A percentile compares a stretch with the other conserved stretches of the same genome.
Evolutionary conservation across 495 filamentous ascomycete species (phyloP).

Genomic region (Tuber microsphaerosporum): DNA sequence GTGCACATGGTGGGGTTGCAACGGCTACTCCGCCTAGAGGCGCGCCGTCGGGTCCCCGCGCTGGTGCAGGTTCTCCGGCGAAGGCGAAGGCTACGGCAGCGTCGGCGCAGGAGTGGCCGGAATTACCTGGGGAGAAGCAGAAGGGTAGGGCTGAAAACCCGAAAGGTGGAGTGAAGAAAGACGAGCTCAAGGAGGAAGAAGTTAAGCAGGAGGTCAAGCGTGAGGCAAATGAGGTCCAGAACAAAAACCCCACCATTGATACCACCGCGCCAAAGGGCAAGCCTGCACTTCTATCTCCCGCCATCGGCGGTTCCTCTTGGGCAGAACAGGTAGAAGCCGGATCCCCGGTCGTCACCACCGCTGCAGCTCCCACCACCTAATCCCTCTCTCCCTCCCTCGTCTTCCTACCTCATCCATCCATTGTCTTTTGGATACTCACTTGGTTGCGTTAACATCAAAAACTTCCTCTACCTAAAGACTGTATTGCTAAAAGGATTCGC

Average conservation of each 20-base stretch:
- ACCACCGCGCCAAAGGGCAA: background rate
- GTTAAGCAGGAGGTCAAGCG: background rate
- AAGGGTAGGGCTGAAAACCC: background rate
- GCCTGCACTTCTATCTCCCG: constrained; percentile 27
- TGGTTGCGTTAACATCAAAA: background rate
- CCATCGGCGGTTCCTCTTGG: constrained; percentile 34
- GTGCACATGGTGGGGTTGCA: constrained; percentile 28
- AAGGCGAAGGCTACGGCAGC: constrained; percentile 3
- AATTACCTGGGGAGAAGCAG: constrained; percentile 7
- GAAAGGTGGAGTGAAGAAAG: background rate
- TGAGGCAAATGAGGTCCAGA: constrained; percentile 2
- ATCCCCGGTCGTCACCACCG: constrained; percentile 8
- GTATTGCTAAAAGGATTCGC: constrained; percentile 1
- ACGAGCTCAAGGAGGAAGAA: background rate
- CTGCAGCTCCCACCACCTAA: background rate
- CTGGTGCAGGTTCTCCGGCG: constrained; percentile 4
- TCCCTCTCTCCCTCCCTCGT: background rate
- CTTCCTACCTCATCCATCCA: background rate
- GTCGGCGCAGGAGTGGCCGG: constrained; percentile 28
- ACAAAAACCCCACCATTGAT: background rate
- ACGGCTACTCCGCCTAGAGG: constrained; percentile 4
- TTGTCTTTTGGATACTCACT: background rate
- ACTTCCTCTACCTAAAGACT: constrained; percentile 2
- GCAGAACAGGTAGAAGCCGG: constrained; percentile 42
- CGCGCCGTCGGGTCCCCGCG: constrained; percentile 4